These are phyloP conservation scores for Lachnellula suecica DNA, from an alignment of 2,329 filamentous ascomycete species.

Conservation along the genomic window DNA sequence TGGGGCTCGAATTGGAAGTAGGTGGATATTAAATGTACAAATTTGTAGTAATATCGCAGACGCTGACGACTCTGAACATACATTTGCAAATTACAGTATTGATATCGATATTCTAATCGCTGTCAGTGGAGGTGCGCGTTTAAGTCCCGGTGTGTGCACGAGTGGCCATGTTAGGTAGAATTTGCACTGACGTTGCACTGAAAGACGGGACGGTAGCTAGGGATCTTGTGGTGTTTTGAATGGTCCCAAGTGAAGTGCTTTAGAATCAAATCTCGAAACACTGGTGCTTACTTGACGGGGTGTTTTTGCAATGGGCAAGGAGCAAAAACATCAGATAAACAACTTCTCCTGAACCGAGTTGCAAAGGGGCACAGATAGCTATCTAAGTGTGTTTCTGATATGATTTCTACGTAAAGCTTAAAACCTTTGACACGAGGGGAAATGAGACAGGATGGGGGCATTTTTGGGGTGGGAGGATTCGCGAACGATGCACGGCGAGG, in stretches of 20 bases:
- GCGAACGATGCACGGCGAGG: neutral
- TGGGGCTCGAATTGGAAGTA: slow-evolving; percentile 4
- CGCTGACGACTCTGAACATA: neutral
- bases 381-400: neutral
- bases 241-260: neutral
- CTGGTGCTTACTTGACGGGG: neutral
- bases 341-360: neutral
- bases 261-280: neutral
- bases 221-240: neutral
- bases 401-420: neutral
- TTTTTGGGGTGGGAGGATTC: neutral
- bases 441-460: neutral
- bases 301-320: neutral
- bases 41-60: neutral
- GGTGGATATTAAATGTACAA: slow-evolving; percentile 6
- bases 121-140: neutral
- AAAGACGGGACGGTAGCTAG: neutral
- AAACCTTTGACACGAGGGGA: neutral
- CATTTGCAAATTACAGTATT: neutral
- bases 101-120: neutral
- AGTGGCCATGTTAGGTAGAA: neutral
- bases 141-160: neutral
- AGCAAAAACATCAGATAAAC: neutral
- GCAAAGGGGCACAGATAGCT: too few relatives aligned
- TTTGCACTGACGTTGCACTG: neutral